Conservation (phyloP, 257 asterid species). For the Paraleonurus japonicus region DNA sequence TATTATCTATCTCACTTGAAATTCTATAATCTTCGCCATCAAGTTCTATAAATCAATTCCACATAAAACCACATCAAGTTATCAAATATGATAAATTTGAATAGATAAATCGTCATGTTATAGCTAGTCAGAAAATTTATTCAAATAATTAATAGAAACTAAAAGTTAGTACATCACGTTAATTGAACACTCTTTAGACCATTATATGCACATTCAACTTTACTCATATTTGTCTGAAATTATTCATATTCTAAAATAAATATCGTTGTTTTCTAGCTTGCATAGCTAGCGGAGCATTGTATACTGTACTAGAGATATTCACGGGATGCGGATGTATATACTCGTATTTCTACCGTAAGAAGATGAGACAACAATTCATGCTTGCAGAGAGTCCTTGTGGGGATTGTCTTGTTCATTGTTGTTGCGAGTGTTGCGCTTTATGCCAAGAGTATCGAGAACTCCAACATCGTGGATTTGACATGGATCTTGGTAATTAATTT, state of each 20-base stretch:
- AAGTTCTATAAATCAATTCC: background rate
- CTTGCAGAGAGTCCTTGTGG: background rate
- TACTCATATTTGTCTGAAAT: too few species aligned
- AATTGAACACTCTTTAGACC: too few species aligned
- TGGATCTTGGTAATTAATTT: conserved; percentile 27
- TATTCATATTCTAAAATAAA: background rate
- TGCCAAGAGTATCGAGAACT: conserved; percentile 50
- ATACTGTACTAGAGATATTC: background rate
- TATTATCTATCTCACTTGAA: too few species aligned
- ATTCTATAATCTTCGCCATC: too few species aligned
- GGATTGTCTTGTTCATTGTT: conserved; percentile 16
- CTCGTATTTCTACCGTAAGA: background rate
- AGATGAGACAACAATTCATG: background rate
- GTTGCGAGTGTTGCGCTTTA: conserved; percentile 35
- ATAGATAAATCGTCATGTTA: too few species aligned
- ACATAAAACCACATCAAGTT: too few species aligned
- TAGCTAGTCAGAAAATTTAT: too few species aligned
- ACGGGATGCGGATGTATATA: background rate
- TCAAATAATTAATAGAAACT: too few species aligned
- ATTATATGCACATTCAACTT: too few species aligned
- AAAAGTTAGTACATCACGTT: too few species aligned
- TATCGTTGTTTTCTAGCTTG: background rate
- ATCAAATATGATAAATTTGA: too few species aligned
- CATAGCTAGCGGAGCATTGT: background rate
- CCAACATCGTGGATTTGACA: conserved; percentile 41